Percentiles rank a stretch among this genome's conserved stretches.
Evolutionary conservation across 495 filamentous ascomycete species (phyloP).

Genomic region (Penicillium simplicissimum): DNA sequence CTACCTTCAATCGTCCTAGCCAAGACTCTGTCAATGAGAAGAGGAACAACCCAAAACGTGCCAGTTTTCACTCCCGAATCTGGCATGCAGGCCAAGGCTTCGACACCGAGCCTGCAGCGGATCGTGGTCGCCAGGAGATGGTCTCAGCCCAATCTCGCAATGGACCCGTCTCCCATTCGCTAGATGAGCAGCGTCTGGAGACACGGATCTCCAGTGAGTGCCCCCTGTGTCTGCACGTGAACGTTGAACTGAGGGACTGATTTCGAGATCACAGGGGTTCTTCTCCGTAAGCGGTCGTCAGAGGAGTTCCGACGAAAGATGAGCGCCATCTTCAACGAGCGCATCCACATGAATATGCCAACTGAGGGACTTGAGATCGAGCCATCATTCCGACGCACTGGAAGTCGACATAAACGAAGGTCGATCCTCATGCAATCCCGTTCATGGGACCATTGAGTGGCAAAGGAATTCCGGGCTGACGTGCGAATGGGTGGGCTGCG

Average conservation of each 20-base stretch:
- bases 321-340: conserved; percentile 43
- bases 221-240: neutral
- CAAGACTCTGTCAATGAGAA: neutral
- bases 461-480: neutral
- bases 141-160: conserved; percentile 1
- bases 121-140: conserved; percentile 5
- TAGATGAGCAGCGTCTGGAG: conserved; percentile 12
- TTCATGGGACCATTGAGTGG: conserved; percentile 1
- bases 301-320: conserved; percentile 42
- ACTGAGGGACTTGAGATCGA: conserved; percentile 31
- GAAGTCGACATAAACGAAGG: conserved; percentile 16
- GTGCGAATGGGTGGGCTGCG: neutral
- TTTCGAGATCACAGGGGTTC: conserved; percentile 16
- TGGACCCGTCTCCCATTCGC: neutral
- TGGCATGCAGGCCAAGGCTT: conserved; percentile 9
- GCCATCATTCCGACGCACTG: conserved; percentile 10
- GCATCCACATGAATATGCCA: conserved; percentile 28
- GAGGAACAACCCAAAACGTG: conserved; percentile 11
- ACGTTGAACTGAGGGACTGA: neutral
- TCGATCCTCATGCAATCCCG: conserved; percentile 21
- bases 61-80: conserved; percentile 22
- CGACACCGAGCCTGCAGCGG: neutral
- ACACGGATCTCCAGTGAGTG: conserved; percentile 23
- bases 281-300: conserved; percentile 36
- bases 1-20: conserved; percentile 12